Evolutionary conservation across 306 rosid species (phyloP), one percentile per base, ranked within the genome.

Genomic region (Lathyrus aphaca): DNA sequence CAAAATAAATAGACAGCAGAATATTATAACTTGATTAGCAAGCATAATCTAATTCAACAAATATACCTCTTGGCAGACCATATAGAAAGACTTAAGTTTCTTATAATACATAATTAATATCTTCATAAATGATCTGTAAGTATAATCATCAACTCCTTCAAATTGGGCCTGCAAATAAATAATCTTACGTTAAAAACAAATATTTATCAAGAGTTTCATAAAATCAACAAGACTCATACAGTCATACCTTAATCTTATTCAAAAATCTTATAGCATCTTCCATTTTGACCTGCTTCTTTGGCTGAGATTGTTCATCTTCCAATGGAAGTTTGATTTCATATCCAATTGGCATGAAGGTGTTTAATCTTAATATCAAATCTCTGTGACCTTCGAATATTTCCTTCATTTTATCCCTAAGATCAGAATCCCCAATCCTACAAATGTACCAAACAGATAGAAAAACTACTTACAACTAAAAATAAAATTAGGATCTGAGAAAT

Each of bases 221-320:
- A 64, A 30, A 55, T 50, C 17, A 74, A 65, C 53, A 45, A 35
- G 14, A 23, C 4, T n/a, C n/a, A n/a, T n/a, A n/a, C n/a, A n/a
- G n/a, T 45, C 15, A 59, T 43, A 90, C 98, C 96, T 88, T 93
- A 45, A 94, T 90, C 78, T 90, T 94, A 89, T 85, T 94, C 57
- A 90, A 97, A 79, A 86, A 90, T 77, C 74, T 81, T 74, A 81
- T 90, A 44, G 98, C 97, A 75, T 94, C 97, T 65, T 88, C 97
- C 84, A 90, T n/a, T n/a, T n/a, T n/a, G n/a, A n/a, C 95, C 42
- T 90, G 96, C 78, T 87, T 94, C 83, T 93, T 90, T 64, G 50
- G 86, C 5, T 68, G 73, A 80, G 90, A 85, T 67, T 88, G 89
- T 17, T 80, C 96, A 7, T 87, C 98, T 50, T 93, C 97, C 21